Base-by-base conservation (phyloP, 208 protist genomes). In the Lotmaria passim region DNA sequence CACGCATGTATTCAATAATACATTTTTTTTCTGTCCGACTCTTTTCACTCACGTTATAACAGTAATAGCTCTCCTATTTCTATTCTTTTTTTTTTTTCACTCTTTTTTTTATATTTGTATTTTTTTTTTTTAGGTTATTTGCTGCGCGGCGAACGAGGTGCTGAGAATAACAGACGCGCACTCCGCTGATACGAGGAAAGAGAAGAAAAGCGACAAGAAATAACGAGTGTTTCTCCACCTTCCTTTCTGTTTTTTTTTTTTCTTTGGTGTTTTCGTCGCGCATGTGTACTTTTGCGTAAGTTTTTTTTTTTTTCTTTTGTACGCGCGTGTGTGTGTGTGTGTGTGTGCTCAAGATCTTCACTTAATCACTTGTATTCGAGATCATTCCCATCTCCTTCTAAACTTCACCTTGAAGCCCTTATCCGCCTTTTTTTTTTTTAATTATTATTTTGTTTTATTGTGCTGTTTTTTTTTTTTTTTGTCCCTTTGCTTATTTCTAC, bases 21-120 rank as follows among this genome's bases (percentile, higher is more conserved):
- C 39, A 24, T 44, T 36, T 34, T 65, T 41, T 70, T 52, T 31
- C n/a, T n/a, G n/a, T n/a, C n/a, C n/a, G n/a, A 68, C 12, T 64
- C 23, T 11, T 62, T 70, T 62, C 8, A 19, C 24, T 41, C 34
- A 3, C 34, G 50, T 52, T 58, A 39, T n/a, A 51, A 57, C 14
- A 30, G 23, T 59, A 48, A 21, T 58, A 47, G 24, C 17, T 57
- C 38, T 39, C 7, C 44, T 39, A 19, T 60, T 60, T 7, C n/a
- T 38, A 14, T 55, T n/a, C 21, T 63, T 56, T 46, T 48, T 34
- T 14, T 58, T 41, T 58, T 44, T 24, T 8, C 39, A 17, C 43
- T 19, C 52, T 31, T 41, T 48, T 67, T 60, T 30, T 26, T 63
- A 10, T 55, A 19, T 36, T 21, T 67, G 12, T 63, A 28, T 43